Percentiles rank a stretch among this genome's conserved stretches.
Conservation (phyloP, 1,139 yeast genomes). For the Magnusiomyces ingens region DNA sequence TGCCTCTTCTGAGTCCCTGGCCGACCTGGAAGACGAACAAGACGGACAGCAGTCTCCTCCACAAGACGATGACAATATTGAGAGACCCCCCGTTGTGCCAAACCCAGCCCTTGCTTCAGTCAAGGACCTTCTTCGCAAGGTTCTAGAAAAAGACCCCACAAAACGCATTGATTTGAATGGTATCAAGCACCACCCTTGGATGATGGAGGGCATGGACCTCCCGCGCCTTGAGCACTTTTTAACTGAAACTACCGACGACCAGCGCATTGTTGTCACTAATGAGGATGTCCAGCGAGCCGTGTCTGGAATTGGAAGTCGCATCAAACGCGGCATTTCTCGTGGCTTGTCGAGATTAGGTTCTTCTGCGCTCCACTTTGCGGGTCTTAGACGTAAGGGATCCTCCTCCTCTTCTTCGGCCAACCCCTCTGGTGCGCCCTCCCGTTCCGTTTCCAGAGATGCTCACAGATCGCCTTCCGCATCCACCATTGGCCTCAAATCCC, state of each 20-base stretch:
- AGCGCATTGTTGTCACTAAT: conserved; percentile 52
- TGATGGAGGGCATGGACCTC: conserved; percentile 51
- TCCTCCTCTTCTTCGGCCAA: conserved; percentile 15
- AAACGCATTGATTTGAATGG: conserved; percentile 64
- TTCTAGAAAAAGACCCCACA: conserved; percentile 66
- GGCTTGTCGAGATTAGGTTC: conserved; percentile 44
- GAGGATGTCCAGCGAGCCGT: conserved; percentile 74
- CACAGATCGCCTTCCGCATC: neutral
- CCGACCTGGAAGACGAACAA: conserved; percentile 7
- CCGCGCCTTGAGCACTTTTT: conserved; percentile 35
- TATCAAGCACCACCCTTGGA: conserved; percentile 77
- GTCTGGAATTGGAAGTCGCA: conserved; percentile 59
- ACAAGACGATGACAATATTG: conserved; percentile 1
- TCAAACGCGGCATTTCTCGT: conserved; percentile 36
- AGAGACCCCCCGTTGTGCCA: conserved; percentile 16
- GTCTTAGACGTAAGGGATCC: conserved; percentile 25
- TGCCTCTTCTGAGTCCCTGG: conserved; percentile 22
- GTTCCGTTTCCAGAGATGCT: conserved; percentile 9
- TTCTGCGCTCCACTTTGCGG: conserved; percentile 43
- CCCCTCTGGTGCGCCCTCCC: conserved; percentile 9
- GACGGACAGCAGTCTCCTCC: neutral
- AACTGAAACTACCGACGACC: conserved; percentile 28
- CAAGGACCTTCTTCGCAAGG: conserved; percentile 54
- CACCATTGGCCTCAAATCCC: neutral
- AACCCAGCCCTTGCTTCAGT: conserved; percentile 38